These are phyloP conservation scores for Pseudogymnoascus verrucosus DNA, from an alignment of 2,329 filamentous ascomycete species.

Conservation along the genomic window DNA sequence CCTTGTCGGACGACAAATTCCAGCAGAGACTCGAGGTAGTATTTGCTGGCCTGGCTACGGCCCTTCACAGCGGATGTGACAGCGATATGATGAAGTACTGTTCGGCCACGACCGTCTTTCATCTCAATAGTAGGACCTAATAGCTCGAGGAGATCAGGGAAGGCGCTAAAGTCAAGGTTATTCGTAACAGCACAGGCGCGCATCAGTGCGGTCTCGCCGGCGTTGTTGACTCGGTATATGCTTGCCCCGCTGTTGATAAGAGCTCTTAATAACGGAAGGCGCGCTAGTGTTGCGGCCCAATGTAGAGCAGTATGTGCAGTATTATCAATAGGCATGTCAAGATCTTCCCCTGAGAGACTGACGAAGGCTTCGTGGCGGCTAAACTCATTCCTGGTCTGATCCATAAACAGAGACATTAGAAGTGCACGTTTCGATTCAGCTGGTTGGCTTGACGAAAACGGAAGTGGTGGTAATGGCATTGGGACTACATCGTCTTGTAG, in stretches of 20 bases:
- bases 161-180: conserved; percentile 82
- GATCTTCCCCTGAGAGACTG: conserved; percentile 66
- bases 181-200: conserved; percentile 90
- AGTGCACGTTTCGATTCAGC: conserved; percentile 74
- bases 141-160: conserved; percentile 82
- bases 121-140: conserved; percentile 86
- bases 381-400: conserved; percentile 61
- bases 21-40: conserved; percentile 88
- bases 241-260: conserved; percentile 79
- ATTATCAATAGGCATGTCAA: conserved; percentile 87
- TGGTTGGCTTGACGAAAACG: conserved; percentile 51
- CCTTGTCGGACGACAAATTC: conserved; percentile 91
- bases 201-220: conserved; percentile 88
- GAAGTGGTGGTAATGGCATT: conserved; percentile 57
- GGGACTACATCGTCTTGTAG: conserved; percentile 44
- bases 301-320: conserved; percentile 86
- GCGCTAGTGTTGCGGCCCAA: conserved; percentile 90
- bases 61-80: conserved; percentile 94
- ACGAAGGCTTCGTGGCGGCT: conserved; percentile 69
- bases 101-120: conserved; percentile 79
- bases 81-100: conserved; percentile 91
- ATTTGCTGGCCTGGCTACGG: conserved; percentile 81
- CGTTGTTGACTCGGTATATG: conserved; percentile 78
- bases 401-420: conserved; percentile 75
- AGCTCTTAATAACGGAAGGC: conserved; percentile 71